Conservation (phyloP, 2,329 filamentous ascomycete species). For the Camillea tinctor region DNA sequence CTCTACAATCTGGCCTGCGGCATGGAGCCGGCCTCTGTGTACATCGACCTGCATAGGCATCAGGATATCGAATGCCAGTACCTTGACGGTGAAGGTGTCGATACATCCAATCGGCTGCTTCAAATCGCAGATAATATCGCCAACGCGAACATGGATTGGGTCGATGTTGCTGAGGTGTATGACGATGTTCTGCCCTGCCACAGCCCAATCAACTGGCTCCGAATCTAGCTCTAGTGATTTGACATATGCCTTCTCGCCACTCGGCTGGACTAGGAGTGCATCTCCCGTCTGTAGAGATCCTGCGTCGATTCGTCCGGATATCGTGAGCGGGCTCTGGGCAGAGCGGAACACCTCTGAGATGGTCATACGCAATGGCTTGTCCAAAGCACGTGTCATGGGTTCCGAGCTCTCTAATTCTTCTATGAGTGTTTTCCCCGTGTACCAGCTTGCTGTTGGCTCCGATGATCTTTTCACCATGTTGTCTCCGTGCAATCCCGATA, state of each 20-base stretch:
- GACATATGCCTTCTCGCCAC: conserved; percentile 75
- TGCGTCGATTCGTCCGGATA: conserved; percentile 82
- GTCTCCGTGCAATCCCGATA: conserved; percentile 84
- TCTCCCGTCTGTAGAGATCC: conserved; percentile 86
- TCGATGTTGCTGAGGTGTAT: conserved; percentile 87
- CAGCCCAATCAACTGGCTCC: conserved; percentile 78
- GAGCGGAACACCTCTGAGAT: conserved; percentile 86
- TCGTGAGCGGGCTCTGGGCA: conserved; percentile 75
- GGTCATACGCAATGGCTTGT: conserved; percentile 80
- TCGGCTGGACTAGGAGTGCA: conserved; percentile 73
- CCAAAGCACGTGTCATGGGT: conserved; percentile 66
- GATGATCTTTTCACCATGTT: conserved; percentile 69
- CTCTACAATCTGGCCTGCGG: conserved; percentile 69
- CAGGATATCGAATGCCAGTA: conserved; percentile 85
- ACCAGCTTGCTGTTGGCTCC: conserved; percentile 68
- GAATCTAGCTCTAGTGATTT: conserved; percentile 79
- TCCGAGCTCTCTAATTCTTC: conserved; percentile 84
- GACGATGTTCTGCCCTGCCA: conserved; percentile 84
- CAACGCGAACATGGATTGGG: conserved; percentile 73
- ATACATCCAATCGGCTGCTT: conserved; percentile 67
- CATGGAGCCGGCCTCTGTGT: conserved; percentile 80
- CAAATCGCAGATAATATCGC: conserved; percentile 80
- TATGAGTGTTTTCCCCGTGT: conserved; percentile 74
- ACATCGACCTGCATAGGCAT: conserved; percentile 89
- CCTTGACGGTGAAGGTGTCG: conserved; percentile 75